phyloP scores from a whole-genome alignment of 2,329 filamentous ascomycete genomes.

The Tolypocladium ophioglossoides region DNA sequence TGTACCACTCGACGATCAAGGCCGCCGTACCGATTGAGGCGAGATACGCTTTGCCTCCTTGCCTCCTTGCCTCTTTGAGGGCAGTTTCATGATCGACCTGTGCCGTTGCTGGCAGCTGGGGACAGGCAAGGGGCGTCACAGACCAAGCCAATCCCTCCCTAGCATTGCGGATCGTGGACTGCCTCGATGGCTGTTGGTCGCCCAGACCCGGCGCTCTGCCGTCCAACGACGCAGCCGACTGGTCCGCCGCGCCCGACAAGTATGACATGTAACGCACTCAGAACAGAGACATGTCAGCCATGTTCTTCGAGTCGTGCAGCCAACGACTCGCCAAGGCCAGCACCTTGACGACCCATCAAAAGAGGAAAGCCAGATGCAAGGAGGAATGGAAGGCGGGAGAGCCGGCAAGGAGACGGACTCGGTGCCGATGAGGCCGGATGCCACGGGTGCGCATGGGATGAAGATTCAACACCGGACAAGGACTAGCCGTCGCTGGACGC shows the following conservation, averaged over 20 bases:
- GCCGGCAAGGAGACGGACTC: not conserved
- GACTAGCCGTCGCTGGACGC: not conserved
- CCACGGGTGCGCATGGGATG: not conserved
- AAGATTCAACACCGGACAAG: not conserved
- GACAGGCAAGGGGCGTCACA: not conserved
- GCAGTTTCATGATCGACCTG: no score
- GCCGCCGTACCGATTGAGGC: not conserved
- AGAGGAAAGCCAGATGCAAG: not conserved
- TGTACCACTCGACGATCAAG: not conserved
- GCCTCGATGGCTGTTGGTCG: no score
- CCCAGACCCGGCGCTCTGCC: not conserved
- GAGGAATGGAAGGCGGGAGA: not conserved
- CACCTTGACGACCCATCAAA: not conserved
- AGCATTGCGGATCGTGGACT: not conserved
- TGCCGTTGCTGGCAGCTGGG: not conserved
- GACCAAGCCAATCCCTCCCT: not conserved
- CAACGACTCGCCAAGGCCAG: not conserved
- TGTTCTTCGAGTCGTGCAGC: not conserved
- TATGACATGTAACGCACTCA: not conserved
- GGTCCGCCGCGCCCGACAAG: not conserved
- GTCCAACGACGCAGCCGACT: not conserved
- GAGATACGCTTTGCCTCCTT: not conserved
- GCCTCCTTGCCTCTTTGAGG: no score
- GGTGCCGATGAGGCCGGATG: not conserved
- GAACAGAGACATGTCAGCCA: not conserved